Evolutionary conservation across 2,329 filamentous ascomycete genomes (phyloP).

Genomic region (Podosphaera fusca): DNA sequence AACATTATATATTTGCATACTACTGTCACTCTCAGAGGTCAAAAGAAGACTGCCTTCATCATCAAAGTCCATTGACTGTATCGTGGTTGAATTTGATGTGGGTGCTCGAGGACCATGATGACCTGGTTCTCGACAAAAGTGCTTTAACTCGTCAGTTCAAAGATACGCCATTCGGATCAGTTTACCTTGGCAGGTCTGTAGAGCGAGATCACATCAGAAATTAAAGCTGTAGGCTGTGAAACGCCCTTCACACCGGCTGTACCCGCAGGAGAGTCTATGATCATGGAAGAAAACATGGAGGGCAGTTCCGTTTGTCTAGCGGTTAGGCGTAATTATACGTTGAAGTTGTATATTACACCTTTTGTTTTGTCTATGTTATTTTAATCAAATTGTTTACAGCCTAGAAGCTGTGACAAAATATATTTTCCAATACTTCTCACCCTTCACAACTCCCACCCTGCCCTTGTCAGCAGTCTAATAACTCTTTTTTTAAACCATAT

Average conservation of each 20-base stretch:
- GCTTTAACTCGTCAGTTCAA: slow-evolving; percentile 17
- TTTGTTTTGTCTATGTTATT: too few relatives aligned
- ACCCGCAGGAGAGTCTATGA: slow-evolving; percentile 14
- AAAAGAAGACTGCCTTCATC: slow-evolving; percentile 84
- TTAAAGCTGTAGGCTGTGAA: slow-evolving; percentile 26
- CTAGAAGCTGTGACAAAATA: too few relatives aligned
- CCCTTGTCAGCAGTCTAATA: too few relatives aligned
- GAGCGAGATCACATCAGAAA: slow-evolving; percentile 53
- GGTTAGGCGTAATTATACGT: too few relatives aligned
- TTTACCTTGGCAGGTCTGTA: slow-evolving; percentile 61
- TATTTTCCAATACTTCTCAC: too few relatives aligned
- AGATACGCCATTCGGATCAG: slow-evolving; percentile 1
- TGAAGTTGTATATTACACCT: too few relatives aligned
- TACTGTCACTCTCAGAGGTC: slow-evolving; percentile 80
- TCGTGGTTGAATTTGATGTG: slow-evolving; percentile 24
- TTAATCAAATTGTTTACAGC: too few relatives aligned
- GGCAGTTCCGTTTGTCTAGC: too few relatives aligned
- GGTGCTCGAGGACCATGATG: slow-evolving; percentile 19
- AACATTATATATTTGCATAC: slow-evolving; percentile 85
- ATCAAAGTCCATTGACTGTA: slow-evolving; percentile 89
- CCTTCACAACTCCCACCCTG: too few relatives aligned
- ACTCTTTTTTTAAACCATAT: too few relatives aligned
- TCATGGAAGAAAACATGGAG: slow-evolving; percentile 15
- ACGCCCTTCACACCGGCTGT: slow-evolving; percentile 7
- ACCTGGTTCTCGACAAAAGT: slow-evolving; percentile 33